Percentiles rank a stretch among this genome's conserved stretches.
Conservation (phyloP, 2,329 filamentous ascomycete genomes). For the Cladophialophora chaetospira region DNA sequence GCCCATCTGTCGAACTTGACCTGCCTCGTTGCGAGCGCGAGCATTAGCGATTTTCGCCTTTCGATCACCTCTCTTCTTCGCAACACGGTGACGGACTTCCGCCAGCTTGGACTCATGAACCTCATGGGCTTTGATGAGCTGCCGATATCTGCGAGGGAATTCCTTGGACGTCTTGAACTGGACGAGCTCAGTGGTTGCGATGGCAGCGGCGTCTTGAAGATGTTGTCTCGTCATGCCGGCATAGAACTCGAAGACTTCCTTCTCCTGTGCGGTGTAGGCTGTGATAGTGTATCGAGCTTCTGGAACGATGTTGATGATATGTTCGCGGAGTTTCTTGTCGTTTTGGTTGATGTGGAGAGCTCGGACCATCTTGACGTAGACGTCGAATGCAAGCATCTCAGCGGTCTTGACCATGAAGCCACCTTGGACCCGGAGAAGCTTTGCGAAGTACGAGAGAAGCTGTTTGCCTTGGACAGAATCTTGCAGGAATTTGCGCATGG, state of each 20-base stretch:
- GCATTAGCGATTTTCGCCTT: not conserved
- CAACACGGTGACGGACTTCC: conserved; percentile 5
- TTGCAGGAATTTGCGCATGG: conserved; percentile 19
- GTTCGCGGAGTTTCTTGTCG: conserved; percentile 16
- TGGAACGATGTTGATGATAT: conserved; percentile 18
- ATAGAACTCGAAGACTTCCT: conserved; percentile 5
- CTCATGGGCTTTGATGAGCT: conserved; percentile 19
- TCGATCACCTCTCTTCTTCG: conserved; percentile 8
- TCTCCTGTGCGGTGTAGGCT: not conserved
- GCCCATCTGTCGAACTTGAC: conserved; percentile 21
- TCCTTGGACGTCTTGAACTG: conserved; percentile 16
- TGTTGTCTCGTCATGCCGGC: conserved; percentile 1
- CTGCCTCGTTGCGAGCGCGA: conserved; percentile 5
- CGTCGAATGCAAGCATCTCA: conserved; percentile 17
- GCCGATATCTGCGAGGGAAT: conserved; percentile 16
- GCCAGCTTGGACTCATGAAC: conserved; percentile 19
- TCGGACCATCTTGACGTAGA: conserved; percentile 19
- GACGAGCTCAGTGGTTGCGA: conserved; percentile 7
- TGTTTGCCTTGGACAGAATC: conserved; percentile 14
- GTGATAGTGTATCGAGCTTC: not conserved
- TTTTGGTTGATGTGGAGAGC: conserved; percentile 17
- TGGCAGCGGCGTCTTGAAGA: conserved; percentile 5
- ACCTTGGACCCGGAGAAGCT: conserved; percentile 21
- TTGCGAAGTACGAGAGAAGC: conserved; percentile 20
- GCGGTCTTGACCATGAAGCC: conserved; percentile 17